Evolutionary conservation across 2,329 filamentous ascomycete genomes (phyloP), one percentile per base, ranked within the genome.

Genomic region (Bimuria novae-zelandiae): DNA sequence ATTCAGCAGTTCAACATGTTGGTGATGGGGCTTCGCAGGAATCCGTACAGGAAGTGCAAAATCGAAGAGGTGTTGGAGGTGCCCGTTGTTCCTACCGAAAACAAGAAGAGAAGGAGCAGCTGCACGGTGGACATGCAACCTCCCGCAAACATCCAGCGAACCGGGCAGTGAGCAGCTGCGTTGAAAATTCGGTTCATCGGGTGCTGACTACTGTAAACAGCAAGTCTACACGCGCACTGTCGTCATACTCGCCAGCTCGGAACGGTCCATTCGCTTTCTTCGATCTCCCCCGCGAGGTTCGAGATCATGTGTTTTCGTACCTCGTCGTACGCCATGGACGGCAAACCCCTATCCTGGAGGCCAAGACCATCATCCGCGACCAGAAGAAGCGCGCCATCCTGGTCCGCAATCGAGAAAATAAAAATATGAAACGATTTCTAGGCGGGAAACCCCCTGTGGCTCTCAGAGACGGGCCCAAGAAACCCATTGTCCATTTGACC

Each of bases 221-320:
- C 3, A 48, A 51, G 39, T 11, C 21, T 19, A 7, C 32, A 21
- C 48, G n/a, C 27, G 54, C 37, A 7, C 16, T 44, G 19, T 8
- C n/a, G 32, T 27, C 17, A 11, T 14, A 19, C n/a, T n/a, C n/a
- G 8, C 16, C 23, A 36, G 7, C n/a, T 19, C 17, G 29, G 19
- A 21, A 40, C 19, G 49, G 51, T 37, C 61, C 67, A 12, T 70
- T 70, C 39, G 64, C 59, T 30, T 68, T 70, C 39, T 62, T 65
- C 32, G 48, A 62, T 23, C 51, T 69, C 7, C 68, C 67, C 16
- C 56, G 61, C 50, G 67, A 70, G 44, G 49, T 70, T 11, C 55
- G 68, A 11, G 65, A 69, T 50, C 62, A 69, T 36, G 57, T 70
- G 21, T 67, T 69, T 51, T 62, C 63, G 0, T 62, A 65, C 39